Evolutionary conservation across 169 alveolate genomes (phyloP).

Genomic region (Theileria parva): DNA sequence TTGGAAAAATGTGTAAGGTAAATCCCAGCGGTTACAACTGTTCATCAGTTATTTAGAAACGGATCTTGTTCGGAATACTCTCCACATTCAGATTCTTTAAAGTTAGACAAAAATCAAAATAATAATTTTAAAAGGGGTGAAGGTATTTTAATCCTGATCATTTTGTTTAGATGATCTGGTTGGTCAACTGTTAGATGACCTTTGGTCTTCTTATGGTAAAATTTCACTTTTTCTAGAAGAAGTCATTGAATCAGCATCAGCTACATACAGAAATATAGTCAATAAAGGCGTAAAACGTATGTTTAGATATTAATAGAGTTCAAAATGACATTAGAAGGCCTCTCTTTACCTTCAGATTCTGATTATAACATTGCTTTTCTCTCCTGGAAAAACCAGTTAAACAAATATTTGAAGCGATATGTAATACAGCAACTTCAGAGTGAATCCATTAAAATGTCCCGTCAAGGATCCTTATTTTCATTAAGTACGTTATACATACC

Average conservation of each 20-base stretch:
- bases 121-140: slow-evolving; percentile 20
- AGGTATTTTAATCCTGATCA: slow-evolving; percentile 10
- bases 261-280: slow-evolving; percentile 27
- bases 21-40: background rate
- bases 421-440: slow-evolving; percentile 8
- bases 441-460: slow-evolving; percentile 18
- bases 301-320: background rate
- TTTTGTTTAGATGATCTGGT: slow-evolving; percentile 29
- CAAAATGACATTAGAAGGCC: slow-evolving; percentile 32
- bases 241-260: slow-evolving; percentile 42
- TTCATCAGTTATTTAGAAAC: background rate
- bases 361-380: slow-evolving; percentile 29
- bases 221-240: slow-evolving; percentile 39
- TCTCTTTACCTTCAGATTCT: slow-evolving; percentile 31
- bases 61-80: slow-evolving; percentile 2
- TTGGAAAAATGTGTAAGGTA: slow-evolving; percentile 50
- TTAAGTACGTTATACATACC: slow-evolving; percentile 4
- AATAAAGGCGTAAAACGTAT: slow-evolving; percentile 50
- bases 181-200: slow-evolving; percentile 52
- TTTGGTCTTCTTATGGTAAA: slow-evolving; percentile 42
- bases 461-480: slow-evolving; percentile 33
- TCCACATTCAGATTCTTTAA: background rate
- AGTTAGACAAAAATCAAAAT: background rate
- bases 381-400: slow-evolving; percentile 57
- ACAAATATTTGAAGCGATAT: slow-evolving; percentile 26